phyloP scores from a whole-genome alignment of 495 filamentous ascomycete species.

The Hypoxylon intermedium region DNA sequence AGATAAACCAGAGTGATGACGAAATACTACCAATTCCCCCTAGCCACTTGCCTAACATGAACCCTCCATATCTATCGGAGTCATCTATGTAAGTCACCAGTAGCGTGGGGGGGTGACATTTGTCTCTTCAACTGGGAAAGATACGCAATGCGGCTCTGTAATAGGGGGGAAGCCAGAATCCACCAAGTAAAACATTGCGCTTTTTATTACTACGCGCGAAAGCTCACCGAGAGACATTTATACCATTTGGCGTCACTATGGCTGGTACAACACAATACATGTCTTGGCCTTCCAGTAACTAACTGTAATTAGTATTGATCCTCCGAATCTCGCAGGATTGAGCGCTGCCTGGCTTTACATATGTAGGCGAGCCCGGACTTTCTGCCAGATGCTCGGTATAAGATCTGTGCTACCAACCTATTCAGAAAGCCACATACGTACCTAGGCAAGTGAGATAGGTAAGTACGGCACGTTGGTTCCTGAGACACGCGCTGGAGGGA shows the following conservation, averaged over 20 bases:
- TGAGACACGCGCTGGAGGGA: too few relatives aligned
- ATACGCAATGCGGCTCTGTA: constrained; percentile 34
- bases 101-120: constrained; percentile 32
- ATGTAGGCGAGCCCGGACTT: constrained; percentile 5
- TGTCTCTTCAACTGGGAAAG: constrained; percentile 19
- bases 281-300: constrained; percentile 5
- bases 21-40: constrained; percentile 15
- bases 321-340: constrained; percentile 14
- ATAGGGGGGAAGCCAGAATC: constrained; percentile 5
- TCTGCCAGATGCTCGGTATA: constrained; percentile 20
- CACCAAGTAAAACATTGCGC: constrained; percentile 1
- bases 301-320: constrained; percentile 11
- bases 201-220: constrained; percentile 18
- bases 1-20: constrained; percentile 20
- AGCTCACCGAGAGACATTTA: constrained; percentile 5
- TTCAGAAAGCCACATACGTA: constrained; percentile 27
- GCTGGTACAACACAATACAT: neutral
- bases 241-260: neutral
- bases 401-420: constrained; percentile 27
- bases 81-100: too few relatives aligned
- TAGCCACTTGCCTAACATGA: constrained; percentile 13
- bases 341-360: neutral
- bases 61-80: constrained; percentile 22
- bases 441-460: neutral
- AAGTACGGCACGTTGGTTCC: too few relatives aligned